Base-by-base conservation (phyloP, 768 basidiomycete genomes). In the Psilocybe cyanescens region DNA sequence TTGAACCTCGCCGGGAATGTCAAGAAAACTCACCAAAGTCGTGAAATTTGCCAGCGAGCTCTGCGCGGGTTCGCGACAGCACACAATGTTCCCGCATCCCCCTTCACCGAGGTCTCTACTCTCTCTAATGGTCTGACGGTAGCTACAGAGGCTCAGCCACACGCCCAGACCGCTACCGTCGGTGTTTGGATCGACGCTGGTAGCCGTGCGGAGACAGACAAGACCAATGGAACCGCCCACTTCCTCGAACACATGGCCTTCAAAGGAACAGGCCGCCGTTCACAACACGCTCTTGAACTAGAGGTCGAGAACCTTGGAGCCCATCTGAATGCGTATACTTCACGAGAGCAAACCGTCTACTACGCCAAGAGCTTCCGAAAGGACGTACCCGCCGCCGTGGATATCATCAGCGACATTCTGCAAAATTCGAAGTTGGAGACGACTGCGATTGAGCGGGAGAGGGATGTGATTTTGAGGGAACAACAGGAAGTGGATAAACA, bases 401-500 rank as follows among this genome's bases (percentile, higher is more conserved):
- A 98, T 77, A 97, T 99, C 79, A 95, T 99, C 76, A 91, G 91
- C 70, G 97, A 99, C 76, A 99, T 99, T 70, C 85, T 99, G 47
- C 95, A 97, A 75, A 97, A 96, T 78, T 95, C 94, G 33, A 98
- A 95, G 79, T 84, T 99, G 53, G 97, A 99, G 72, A 76, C 75
- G 55, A 66, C 82, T 29, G 95, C 96, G 0, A 88, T 99, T 67
- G 97, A 99, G 78, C 82, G 96, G 65, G 97, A 99, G 80, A 87
- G 96, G 47, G 95, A 96, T 74, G 96, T 99, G 45, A 99, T 99
- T 67, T 76, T 99, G 58, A 84, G 97, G 64, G 97, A 99, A 76
- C 96, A 97, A 79, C 93, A 98, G 80, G 97, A 99, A 80, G 97
- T 99, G 31, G 95, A 97, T 79, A 99, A 99, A 81, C 95, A 97